These are phyloP conservation scores for Citrus hindsii DNA, from an alignment of 345 rosid species.

Conservation along the genomic window DNA sequence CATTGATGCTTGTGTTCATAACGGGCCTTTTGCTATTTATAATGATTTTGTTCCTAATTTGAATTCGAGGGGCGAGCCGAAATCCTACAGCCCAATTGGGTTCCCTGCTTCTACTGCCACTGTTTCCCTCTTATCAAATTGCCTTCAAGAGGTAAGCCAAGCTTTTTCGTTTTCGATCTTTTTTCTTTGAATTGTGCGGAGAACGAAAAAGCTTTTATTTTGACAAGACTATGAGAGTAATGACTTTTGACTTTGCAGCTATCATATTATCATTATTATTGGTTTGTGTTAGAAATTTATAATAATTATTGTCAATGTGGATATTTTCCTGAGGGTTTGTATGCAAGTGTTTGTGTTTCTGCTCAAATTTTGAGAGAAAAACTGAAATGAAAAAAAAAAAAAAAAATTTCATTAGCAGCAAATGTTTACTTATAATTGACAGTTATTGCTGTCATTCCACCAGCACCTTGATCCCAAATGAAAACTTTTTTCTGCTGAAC, in stretches of 20 bases:
- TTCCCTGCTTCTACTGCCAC: slow-evolving; percentile 71
- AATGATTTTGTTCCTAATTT: slow-evolving; percentile 65
- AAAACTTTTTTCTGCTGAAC: too few species aligned
- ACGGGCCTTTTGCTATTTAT: slow-evolving; percentile 77
- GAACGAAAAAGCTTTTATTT: neutral
- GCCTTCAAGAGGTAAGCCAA: slow-evolving; percentile 47
- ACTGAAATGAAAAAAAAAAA: too few species aligned
- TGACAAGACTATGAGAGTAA: too few species aligned
- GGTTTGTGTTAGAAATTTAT: neutral
- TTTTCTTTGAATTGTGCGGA: neutral
- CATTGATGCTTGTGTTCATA: slow-evolving; percentile 59
- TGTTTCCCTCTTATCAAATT: slow-evolving; percentile 53
- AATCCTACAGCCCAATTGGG: slow-evolving; percentile 43
- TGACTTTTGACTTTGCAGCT: too few species aligned
- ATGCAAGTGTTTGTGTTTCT: too few species aligned
- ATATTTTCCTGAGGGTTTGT: too few species aligned
- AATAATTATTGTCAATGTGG: too few species aligned
- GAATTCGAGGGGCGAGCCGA: slow-evolving; percentile 60
- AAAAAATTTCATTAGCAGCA: too few species aligned
- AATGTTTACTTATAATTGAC: too few species aligned
- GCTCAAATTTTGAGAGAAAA: too few species aligned
- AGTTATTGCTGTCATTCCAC: too few species aligned
- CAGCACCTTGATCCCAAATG: too few species aligned
- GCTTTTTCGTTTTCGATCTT: neutral
- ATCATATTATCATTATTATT: neutral